Conservation (phyloP, 441 rosid species). For the Oxalis stricta region DNA sequence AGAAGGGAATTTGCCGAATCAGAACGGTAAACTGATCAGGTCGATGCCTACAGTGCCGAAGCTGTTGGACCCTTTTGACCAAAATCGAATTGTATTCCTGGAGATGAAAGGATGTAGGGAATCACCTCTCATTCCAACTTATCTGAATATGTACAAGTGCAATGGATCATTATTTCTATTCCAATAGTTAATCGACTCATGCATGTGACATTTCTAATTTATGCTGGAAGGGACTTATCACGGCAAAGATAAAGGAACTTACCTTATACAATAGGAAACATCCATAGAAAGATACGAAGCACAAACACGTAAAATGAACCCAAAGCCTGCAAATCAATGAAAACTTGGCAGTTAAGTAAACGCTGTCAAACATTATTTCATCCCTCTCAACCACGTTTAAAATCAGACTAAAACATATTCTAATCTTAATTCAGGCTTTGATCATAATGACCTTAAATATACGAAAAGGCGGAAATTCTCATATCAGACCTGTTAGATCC, state of each 20-base stretch:
- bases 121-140: slow-evolving; percentile 16
- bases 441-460: not conserved
- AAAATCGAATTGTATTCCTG: slow-evolving; percentile 66
- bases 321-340: slow-evolving; percentile 47
- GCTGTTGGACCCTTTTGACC: slow-evolving; percentile 43
- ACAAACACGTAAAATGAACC: slow-evolving; percentile 83
- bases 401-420: too few species aligned
- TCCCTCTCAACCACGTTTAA: too few species aligned
- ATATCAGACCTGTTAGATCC: slow-evolving; percentile 90
- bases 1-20: slow-evolving; percentile 64
- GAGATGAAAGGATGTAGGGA: slow-evolving; percentile 24
- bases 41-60: slow-evolving; percentile 34
- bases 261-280: slow-evolving; percentile 59
- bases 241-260: too few species aligned
- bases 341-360: not conserved
- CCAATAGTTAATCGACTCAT: too few species aligned
- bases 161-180: slow-evolving; percentile 1
- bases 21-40: slow-evolving; percentile 73
- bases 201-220: too few species aligned
- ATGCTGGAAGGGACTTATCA: too few species aligned
- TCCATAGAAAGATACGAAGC: slow-evolving; percentile 64
- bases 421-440: not conserved
- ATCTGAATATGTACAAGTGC: slow-evolving; percentile 10
- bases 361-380: too few species aligned
- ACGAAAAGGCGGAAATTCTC: not conserved